These are phyloP conservation scores for Zelopaecilomyces penicillatus DNA, from an alignment of 2,329 filamentous ascomycete genomes.

Conservation along the genomic window DNA sequence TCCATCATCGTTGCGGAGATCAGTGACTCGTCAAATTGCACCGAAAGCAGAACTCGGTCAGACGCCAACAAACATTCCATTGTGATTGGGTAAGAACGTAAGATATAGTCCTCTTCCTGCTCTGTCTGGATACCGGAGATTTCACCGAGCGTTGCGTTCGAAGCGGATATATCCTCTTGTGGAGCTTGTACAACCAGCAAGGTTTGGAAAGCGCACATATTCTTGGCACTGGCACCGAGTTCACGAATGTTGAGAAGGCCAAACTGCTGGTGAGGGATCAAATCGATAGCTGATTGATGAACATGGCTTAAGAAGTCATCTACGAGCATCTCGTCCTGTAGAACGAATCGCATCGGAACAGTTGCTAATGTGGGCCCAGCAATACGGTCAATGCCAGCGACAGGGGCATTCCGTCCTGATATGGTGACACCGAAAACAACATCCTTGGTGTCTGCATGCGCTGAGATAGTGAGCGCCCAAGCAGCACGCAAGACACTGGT, in stretches of 20 bases:
- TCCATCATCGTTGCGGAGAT: too few relatives aligned
- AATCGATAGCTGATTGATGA: background rate
- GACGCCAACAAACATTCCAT: background rate
- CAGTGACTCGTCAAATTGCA: too few relatives aligned
- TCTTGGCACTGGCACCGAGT: background rate
- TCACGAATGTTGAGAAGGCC: conserved; percentile 3
- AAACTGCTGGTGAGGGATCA: conserved; percentile 3
- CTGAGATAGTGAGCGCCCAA: conserved; percentile 22
- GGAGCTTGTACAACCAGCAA: conserved; percentile 15
- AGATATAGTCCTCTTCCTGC: too few relatives aligned
- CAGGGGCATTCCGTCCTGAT: conserved; percentile 14
- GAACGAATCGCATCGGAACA: conserved; percentile 10
- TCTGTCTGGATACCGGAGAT: background rate
- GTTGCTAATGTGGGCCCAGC: conserved; percentile 16
- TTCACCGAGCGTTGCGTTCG: background rate
- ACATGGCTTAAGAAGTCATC: background rate
- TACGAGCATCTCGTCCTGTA: background rate
- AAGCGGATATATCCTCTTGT: conserved; percentile 1
- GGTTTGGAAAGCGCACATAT: conserved; percentile 1
- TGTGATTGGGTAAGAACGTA: conserved; percentile 1
- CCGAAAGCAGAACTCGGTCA: too few relatives aligned
- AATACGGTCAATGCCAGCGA: conserved; percentile 13
- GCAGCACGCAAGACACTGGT: conserved; percentile 9
- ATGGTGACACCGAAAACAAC: conserved; percentile 10
- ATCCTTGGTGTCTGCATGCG: conserved; percentile 25